These are phyloP conservation scores for Penicillium sclerotiorum DNA, from an alignment of 2,329 filamentous ascomycete genomes.

Conservation along the genomic window DNA sequence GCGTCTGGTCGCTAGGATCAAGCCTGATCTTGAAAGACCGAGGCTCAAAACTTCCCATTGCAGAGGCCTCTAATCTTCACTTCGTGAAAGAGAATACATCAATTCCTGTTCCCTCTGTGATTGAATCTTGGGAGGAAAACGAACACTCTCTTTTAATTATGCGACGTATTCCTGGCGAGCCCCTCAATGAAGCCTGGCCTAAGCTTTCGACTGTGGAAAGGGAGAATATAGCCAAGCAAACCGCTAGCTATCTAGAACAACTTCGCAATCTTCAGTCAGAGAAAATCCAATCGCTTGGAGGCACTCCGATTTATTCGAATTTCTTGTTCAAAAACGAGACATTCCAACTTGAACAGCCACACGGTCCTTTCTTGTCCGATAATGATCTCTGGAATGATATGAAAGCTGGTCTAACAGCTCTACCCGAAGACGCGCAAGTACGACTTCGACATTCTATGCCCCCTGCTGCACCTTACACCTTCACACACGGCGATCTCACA, in stretches of 20 bases:
- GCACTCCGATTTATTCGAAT: constrained; percentile 1
- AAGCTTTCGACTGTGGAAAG: constrained; percentile 14
- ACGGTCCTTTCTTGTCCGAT: constrained; percentile 17
- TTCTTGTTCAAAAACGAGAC: constrained; percentile 16
- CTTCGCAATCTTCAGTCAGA: constrained; percentile 16
- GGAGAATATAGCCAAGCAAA: constrained; percentile 18
- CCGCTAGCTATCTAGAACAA: constrained; percentile 15
- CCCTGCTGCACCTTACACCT: constrained; percentile 33
- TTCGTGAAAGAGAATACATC: constrained; percentile 24
- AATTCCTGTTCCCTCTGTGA: constrained; percentile 23
- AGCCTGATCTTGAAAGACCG: constrained; percentile 35
- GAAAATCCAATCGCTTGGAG: constrained; percentile 9
- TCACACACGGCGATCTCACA: constrained; percentile 44
- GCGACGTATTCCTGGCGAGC: constrained; percentile 14
- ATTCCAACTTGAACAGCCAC: not conserved
- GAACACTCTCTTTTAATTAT: constrained; percentile 15
- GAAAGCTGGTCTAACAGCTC: constrained; percentile 5
- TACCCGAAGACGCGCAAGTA: constrained; percentile 13
- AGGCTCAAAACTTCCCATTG: constrained; percentile 11
- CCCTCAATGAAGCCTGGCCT: constrained; percentile 15
- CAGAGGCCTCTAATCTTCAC: constrained; percentile 19
- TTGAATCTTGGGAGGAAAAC: constrained; percentile 23
- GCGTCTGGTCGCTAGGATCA: constrained; percentile 33
- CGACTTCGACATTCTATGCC: constrained; percentile 22
- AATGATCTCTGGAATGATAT: constrained; percentile 21